Percentiles rank a stretch among this genome's conserved stretches.
These are phyloP conservation scores for Dendrocalamus sinicus DNA, from an alignment of 176 grass and related monocot species.

Conservation along the genomic window DNA sequence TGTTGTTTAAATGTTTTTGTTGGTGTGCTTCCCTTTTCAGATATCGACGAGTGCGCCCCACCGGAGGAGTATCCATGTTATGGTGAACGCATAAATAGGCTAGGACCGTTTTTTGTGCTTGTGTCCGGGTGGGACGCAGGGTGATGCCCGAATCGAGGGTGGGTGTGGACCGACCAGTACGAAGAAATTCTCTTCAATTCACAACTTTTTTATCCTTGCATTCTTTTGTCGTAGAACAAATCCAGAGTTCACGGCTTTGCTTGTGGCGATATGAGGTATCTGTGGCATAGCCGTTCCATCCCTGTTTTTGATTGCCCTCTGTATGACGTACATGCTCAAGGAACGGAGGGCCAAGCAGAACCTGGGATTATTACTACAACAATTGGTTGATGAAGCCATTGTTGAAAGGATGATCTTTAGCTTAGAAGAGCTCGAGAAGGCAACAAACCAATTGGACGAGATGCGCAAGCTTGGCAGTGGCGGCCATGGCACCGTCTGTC, in stretches of 20 bases:
- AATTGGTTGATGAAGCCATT: conserved; percentile 42
- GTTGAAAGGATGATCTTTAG: conserved; percentile 46
- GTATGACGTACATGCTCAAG: conserved; percentile 11
- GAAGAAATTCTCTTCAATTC: background rate
- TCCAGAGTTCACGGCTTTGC: conserved; percentile 8
- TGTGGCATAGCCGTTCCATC: background rate
- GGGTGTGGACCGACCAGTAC: background rate
- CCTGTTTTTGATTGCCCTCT: background rate
- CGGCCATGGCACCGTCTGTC: conserved; percentile 37
- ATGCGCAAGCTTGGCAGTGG: conserved; percentile 32
- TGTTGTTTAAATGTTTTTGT: too few species aligned
- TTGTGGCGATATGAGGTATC: background rate
- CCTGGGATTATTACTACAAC: conserved; percentile 36
- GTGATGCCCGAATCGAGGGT: background rate
- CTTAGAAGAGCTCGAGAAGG: conserved; percentile 48
- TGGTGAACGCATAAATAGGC: too few species aligned
- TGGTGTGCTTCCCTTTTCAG: too few species aligned
- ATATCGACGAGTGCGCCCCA: too few species aligned
- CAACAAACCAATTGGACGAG: conserved; percentile 46
- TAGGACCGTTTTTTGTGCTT: too few species aligned
- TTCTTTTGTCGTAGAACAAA: background rate
- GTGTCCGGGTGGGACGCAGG: too few species aligned
- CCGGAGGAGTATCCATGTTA: too few species aligned
- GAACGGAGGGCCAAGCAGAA: conserved; percentile 39
- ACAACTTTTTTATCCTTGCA: background rate